A percentile compares a stretch with the other conserved stretches of the same genome.
Conservation (phyloP, 1,284 basidiomycete genomes). For the Ganoderma leucocontextum region DNA sequence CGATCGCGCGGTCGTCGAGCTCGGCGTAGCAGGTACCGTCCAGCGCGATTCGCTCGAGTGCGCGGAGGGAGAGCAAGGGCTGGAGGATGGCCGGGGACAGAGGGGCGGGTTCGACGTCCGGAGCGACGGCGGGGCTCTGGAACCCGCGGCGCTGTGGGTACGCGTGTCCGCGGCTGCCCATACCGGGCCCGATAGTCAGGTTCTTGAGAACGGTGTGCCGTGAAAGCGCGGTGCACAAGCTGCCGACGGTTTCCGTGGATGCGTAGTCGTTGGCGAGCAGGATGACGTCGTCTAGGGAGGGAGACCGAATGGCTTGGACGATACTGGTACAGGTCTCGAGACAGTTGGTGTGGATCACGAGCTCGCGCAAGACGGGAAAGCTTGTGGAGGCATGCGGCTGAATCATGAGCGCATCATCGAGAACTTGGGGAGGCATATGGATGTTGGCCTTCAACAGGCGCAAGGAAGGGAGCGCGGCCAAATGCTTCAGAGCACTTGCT, state of each 20-base stretch:
- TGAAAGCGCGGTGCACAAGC: not conserved
- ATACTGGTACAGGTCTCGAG: not conserved
- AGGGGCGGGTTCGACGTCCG: not conserved
- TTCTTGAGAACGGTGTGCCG: not conserved
- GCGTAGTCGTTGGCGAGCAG: not conserved
- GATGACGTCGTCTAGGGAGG: not conserved
- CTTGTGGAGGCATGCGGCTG: not conserved
- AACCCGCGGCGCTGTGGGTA: not conserved
- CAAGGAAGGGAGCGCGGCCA: not conserved
- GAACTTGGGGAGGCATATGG: not conserved
- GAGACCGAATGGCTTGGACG: not conserved
- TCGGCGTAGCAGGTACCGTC: conserved; percentile 1
- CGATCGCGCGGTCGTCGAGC: conserved; percentile 4
- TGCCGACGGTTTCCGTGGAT: not conserved
- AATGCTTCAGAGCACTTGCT: not conserved
- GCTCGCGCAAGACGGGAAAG: not conserved
- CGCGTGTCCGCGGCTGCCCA: not conserved
- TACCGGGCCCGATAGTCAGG: not conserved
- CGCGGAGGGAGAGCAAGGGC: not conserved
- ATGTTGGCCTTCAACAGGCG: not conserved
- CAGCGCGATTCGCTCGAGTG: not conserved
- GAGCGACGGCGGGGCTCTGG: not conserved
- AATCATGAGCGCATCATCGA: not conserved
- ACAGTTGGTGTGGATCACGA: not conserved
- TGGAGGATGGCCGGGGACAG: not conserved